Evolutionary conservation across 306 rosid species (phyloP), one percentile per base, ranked within the genome.

Genomic region (Sesbania bispinosa): DNA sequence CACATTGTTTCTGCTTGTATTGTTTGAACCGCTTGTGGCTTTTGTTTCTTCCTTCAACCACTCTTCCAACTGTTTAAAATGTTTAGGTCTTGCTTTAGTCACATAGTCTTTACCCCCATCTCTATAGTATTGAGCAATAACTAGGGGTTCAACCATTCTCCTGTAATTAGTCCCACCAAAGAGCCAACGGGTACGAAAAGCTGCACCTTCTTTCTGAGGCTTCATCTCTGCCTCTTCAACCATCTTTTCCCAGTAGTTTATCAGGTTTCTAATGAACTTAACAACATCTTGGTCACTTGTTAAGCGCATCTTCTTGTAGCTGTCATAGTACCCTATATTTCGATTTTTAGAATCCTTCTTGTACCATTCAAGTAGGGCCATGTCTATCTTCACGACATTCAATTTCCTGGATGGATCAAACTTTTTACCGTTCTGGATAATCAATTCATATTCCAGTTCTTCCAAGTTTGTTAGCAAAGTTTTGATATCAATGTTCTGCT

Each of bases 281-380:
- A 29, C 14, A 7, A 41, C 85, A 10, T 66, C 24, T 0, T 30
- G 32, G 69, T 89, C 92, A 1, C 18, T 0, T 6, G 1, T 1
- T 3, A 0, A 2, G 4, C 0, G 0, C 27, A 2, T 26, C 0
- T 27, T 79, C 69, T 78, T 90, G 87, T 66, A 88, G 45, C 71
- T 41, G 72, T 90, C 98, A 36, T 89, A 86, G 79, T 90, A 90
- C 18, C 89, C 96, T 30, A 21, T 14, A 0, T 36, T 13, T 0
- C 0, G 0, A 0, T 1, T 45, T 38, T 88, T 83, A 0, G 74
- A 62, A 0, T 1, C 2, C 41, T 69, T 82, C 78, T 88, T 89
- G 81, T 89, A 92, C 93, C 84, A 83, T 79, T 88, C 98, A 8
- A 92, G 38, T 0, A 48, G 0, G n/a, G 86, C 85, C 96, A 90